Percentiles rank a stretch among this genome's conserved stretches.
Conservation (phyloP, 345 rosid genomes). For the Physaria fendleri region DNA sequence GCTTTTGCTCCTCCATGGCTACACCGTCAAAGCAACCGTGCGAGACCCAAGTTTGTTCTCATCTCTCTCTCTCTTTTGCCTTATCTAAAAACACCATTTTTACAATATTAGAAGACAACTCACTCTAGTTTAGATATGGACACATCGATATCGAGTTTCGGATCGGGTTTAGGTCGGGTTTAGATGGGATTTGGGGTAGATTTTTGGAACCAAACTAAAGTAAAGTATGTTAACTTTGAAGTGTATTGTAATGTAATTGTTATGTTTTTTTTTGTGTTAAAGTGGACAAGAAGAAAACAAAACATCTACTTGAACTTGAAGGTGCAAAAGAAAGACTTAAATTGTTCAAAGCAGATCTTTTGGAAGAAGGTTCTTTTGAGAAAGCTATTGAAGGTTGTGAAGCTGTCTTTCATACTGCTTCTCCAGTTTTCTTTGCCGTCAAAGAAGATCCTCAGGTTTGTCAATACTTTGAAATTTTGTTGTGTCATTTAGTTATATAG, state of each 20-base stretch:
- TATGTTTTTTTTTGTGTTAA: no score
- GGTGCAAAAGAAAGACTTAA: slow-evolving; percentile 32
- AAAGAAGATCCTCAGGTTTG: slow-evolving; percentile 37
- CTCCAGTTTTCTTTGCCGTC: slow-evolving; percentile 32
- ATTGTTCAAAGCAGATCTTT: slow-evolving; percentile 27
- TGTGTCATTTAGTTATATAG: background rate
- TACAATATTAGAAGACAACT: background rate
- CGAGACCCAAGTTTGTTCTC: slow-evolving; percentile 13
- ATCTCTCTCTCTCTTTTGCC: background rate
- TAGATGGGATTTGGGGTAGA: no score
- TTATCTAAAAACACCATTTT: no score
- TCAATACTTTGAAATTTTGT: background rate
- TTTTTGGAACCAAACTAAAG: no score
- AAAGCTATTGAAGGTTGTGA: slow-evolving; percentile 41
- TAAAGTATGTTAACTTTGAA: no score
- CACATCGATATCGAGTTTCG: no score
- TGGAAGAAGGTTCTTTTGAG: slow-evolving; percentile 34
- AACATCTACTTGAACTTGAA: slow-evolving; percentile 22
- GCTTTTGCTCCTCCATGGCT: slow-evolving; percentile 36
- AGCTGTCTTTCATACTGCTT: slow-evolving; percentile 54
- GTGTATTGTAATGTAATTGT: background rate
- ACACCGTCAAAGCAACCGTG: slow-evolving; percentile 39
- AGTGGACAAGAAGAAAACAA: slow-evolving; percentile 32
- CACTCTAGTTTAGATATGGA: no score
- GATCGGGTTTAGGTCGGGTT: no score